Evolutionary conservation across 352 stramenopile species (phyloP).

Genomic region (Phytophthora multivora): DNA sequence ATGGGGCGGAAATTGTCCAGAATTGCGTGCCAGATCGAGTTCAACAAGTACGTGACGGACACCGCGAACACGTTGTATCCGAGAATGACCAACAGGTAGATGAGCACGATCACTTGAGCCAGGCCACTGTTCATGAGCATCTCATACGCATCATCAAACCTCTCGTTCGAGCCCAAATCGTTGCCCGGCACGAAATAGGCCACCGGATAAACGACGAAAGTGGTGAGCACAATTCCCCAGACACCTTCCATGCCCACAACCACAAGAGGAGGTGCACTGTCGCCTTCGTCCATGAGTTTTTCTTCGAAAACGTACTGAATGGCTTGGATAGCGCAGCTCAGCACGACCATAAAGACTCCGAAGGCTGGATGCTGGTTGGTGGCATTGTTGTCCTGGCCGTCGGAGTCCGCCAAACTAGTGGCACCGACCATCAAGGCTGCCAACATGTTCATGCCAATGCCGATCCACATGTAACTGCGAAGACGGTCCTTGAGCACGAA

Average conservation of each 20-base stretch:
- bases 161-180: slow-evolving; percentile 95
- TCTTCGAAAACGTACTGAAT: slow-evolving; percentile 98
- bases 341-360: slow-evolving; percentile 93
- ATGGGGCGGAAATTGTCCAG: slow-evolving; percentile 98
- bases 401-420: slow-evolving; percentile 91
- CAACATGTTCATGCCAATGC: slow-evolving; percentile 95
- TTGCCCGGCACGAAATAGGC: slow-evolving; percentile 90
- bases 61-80: slow-evolving; percentile 98
- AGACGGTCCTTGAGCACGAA: slow-evolving; percentile 92
- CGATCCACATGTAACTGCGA: slow-evolving; percentile 96
- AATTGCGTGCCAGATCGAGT: slow-evolving; percentile 98
- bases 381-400: slow-evolving; percentile 65
- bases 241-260: slow-evolving; percentile 96
- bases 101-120: slow-evolving; percentile 65
- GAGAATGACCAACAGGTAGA: slow-evolving; percentile 95
- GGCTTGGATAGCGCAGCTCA: slow-evolving; percentile 94
- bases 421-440: slow-evolving; percentile 92
- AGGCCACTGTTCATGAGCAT: slow-evolving; percentile 75
- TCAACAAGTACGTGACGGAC: slow-evolving; percentile 95
- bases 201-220: slow-evolving; percentile 94
- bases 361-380: slow-evolving; percentile 77
- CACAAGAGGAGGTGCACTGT: slow-evolving; percentile 92
- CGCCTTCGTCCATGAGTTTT: slow-evolving; percentile 96
- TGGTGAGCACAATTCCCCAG: slow-evolving; percentile 94
- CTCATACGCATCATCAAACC: slow-evolving; percentile 78